Evolutionary conservation across 345 rosid species (phyloP), one percentile per base, ranked within the genome.

Genomic region (Laguncularia racemosa): DNA sequence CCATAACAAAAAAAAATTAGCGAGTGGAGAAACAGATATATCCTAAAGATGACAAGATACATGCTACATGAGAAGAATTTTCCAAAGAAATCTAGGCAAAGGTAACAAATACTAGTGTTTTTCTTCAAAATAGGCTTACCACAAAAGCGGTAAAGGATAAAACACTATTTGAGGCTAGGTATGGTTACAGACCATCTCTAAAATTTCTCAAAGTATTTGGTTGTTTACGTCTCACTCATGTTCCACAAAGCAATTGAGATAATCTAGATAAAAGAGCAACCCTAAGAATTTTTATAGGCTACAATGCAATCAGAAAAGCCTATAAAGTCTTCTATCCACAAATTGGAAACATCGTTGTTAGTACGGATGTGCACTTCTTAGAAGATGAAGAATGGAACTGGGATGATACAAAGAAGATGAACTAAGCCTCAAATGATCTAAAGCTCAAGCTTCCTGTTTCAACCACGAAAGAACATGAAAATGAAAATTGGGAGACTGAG

Each of bases 1-100:
- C 58, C 68, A 0, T 54, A 63, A 6, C 63, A 69, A 45, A 69
- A 55, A 44, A 52, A 28, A 9, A 45, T 58, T 0, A 60, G 43
- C 13, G 47, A 63, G 7, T 10, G 67, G 14, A 19, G 20, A 28
- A 55, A 55, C 16, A 33, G 9, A 59, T 20, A 43, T 20, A 20
- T 20, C 62, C 0, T n/a, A 19, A 44, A 20, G 0, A 47, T 46
- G 50, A 44, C 53, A 2, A 12, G 44, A 12, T 11, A 53, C 44
- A 2, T 59, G 8, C 43, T 48, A 1, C 2, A 59, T 6, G 16
- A 13, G 17, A 20, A 11, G 19, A 13, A 33, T 0, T 16, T 59
- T 16, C 62, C 12, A 3, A 17, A 6, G 21, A 17, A 18, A n/a
- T 38, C 60, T 67, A 50, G 71, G 65, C 48, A 0, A 60, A 67